Evolutionary conservation across 2,329 filamentous ascomycete species (phyloP).

Genomic region (Venturia aucupariae): DNA sequence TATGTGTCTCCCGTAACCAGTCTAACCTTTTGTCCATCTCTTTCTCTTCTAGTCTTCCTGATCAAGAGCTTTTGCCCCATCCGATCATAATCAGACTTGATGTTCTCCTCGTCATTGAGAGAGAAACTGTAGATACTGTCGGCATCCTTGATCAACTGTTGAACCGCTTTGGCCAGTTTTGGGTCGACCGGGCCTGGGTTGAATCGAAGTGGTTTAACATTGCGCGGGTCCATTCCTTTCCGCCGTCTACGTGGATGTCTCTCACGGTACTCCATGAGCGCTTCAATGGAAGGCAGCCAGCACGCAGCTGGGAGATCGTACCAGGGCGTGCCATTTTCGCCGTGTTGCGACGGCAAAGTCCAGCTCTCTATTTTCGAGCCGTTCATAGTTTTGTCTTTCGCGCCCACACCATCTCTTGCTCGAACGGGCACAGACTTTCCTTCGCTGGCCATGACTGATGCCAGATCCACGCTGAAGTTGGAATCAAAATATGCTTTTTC

Average conservation of each 20-base stretch:
- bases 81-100: constrained; percentile 10
- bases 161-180: constrained; percentile 7
- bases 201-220: constrained; percentile 4
- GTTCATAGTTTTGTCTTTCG: background rate
- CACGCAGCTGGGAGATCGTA: constrained; percentile 12
- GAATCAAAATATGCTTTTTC: constrained; percentile 12
- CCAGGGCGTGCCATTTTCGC: constrained; percentile 11
- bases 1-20: constrained; percentile 10
- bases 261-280: background rate
- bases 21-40: background rate
- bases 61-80: constrained; percentile 11
- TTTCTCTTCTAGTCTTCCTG: constrained; percentile 2
- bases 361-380: background rate
- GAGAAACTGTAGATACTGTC: constrained; percentile 10
- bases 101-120: background rate
- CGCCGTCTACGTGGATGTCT: constrained; percentile 4
- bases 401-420: constrained; percentile 3
- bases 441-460: background rate
- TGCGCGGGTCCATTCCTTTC: constrained; percentile 1
- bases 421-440: background rate
- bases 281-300: constrained; percentile 9
- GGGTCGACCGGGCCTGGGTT: background rate
- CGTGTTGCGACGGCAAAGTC: constrained; percentile 9
- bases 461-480: background rate
- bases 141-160: constrained; percentile 1